phyloP scores from a whole-genome alignment of 2,329 filamentous ascomycete genomes.

The Fusarium azukiicola region DNA sequence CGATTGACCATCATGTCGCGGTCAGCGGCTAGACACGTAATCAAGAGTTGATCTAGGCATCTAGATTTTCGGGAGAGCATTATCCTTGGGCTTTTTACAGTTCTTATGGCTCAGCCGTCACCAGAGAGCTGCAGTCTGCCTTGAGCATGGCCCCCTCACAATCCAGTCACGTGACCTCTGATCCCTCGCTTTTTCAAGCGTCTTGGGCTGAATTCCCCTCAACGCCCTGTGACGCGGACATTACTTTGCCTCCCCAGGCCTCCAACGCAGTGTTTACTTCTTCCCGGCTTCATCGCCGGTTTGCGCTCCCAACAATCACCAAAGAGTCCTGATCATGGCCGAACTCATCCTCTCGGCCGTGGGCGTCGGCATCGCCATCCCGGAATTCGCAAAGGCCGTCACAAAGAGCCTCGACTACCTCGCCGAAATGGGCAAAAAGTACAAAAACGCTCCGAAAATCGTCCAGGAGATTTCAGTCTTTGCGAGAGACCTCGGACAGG shows the following conservation, averaged over 20 bases:
- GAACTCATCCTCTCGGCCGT: neutral
- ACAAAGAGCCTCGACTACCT: neutral
- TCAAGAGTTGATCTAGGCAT: neutral
- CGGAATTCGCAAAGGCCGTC: neutral
- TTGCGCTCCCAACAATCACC: neutral
- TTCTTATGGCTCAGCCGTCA: neutral
- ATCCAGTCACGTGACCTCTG: neutral
- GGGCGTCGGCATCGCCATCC: neutral
- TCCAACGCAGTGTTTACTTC: neutral
- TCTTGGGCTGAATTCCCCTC: constrained; percentile 3
- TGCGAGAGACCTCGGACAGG: neutral
- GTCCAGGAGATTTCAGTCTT: neutral
- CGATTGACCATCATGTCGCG: too few relatives aligned
- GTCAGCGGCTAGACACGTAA: too few relatives aligned
- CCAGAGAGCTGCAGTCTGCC: neutral
- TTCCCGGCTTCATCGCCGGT: neutral
- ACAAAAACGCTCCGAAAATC: neutral
- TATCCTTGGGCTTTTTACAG: neutral
- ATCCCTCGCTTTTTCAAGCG: neutral
- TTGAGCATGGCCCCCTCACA: neutral
- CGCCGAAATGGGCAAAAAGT: neutral
- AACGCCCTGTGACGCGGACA: neutral
- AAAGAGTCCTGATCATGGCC: neutral
- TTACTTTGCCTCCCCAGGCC: neutral
- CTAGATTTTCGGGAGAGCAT: neutral